Evolutionary conservation across 1,284 basidiomycete species (phyloP), one percentile per base, ranked within the genome.

Genomic region (Blastosporella zonata): DNA sequence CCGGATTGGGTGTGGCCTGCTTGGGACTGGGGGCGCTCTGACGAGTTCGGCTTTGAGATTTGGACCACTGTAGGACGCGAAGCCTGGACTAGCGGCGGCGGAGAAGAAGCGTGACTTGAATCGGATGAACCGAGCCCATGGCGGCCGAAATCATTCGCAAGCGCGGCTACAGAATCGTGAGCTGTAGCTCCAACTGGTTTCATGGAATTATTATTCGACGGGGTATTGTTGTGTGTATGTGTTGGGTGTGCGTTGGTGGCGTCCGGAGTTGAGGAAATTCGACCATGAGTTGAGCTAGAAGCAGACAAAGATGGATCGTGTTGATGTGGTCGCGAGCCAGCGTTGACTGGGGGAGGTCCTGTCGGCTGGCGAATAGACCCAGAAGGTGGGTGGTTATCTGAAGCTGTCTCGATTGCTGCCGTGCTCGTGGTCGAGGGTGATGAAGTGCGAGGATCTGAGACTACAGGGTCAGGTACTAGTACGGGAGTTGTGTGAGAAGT

Each of bases 81-180:
- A 18, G 54, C 46, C 10, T 56, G 55, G 20, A 52, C 40, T 3
- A 52, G 53, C 17, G 52, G 56, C 35, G 40, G 52, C 6, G 52
- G 43, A 22, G 48, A 27, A 28, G 46, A 20, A 43, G 36, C 36
- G 38, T 37, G 47, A 37, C 35, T 49, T 35, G 34, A 47, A 44
- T 38, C 18, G 39, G 52, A 31, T 23, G 56, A 25, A 31, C 62
- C 63, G 25, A 69, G 63, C n/a, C 50, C 58, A 31, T 66, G 64
- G 43, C 63, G 59, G 20, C 55, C 59, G 45, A 72, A 67, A 42
- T 67, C 67, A 47, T 62, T 55, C 1, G 64, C 52, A 7, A 73
- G 58, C 6, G 63, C 53, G 25, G 52, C 52, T 9, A 71, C 54
- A 17, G 64, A 52, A 55, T 63, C 61, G 34, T 51, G 48, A 23